Base-by-base conservation (phyloP, 805 yeast species). In the Starmerella khaoyaiensis region DNA sequence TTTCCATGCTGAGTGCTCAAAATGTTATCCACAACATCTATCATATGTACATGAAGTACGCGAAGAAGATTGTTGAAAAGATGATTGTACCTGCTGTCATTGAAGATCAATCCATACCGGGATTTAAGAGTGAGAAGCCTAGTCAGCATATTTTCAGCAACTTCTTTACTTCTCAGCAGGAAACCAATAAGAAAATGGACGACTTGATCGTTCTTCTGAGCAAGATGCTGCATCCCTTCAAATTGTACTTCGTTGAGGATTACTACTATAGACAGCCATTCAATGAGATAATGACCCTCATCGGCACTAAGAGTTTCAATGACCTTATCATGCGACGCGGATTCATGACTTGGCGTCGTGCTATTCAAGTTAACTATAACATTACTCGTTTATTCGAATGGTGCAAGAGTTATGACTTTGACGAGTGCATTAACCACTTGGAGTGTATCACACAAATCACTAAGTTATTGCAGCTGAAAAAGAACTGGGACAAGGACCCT, bases 261-360 rank as follows among this genome's bases (percentile, higher is more conserved):
- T 80, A 75, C 49, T 93, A 84, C 28, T 72, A 81, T 63, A 76
- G 77, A 49, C 86, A 79, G 52, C 93, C 84, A 7, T 72, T 90
- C 21, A 67, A 76, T 44, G 95, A 86, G 54, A 64, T 90, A 51
- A 65, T 90, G 51, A 74, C 78, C 54, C 78, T 79, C 58, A 83
- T 93, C 40, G 94, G 90, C 59, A 90, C 94, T 14, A 72, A 75
- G 47, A 83, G 97, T 62, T 90, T 90, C 69, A 90, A 90, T 57
- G 97, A 90, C 57, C 66, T 90, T 61, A 74, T 93, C 34, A 80
- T 86, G 93, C 76, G 95, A 64, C 74, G 94, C 60, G 79, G 76
- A 62, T 93, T 87, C 63, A 64, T 87, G 55, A 79, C 94, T 9
- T 90, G 98, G 98, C 90, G 87, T 64, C 78, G 98, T 56, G 97